Conservation (phyloP, 495 filamentous ascomycete species). For the Penicillium diatomitis region DNA sequence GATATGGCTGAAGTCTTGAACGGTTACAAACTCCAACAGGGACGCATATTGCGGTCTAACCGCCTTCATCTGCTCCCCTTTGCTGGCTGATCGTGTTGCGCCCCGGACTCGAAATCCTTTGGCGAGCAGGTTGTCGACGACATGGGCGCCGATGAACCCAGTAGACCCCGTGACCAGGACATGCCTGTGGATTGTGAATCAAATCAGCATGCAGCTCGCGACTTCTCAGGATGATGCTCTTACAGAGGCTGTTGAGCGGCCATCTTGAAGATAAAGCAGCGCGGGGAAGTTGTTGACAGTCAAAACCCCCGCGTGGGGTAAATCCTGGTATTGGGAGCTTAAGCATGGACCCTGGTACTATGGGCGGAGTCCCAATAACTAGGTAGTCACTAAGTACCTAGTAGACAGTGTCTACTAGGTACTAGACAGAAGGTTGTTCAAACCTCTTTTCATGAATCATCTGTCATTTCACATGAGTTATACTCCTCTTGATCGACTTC, state of each 20-base stretch:
- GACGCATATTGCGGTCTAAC: slow-evolving; percentile 21
- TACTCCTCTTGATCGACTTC: no score
- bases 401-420: no score
- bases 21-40: slow-evolving; percentile 25
- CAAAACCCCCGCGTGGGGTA: neutral
- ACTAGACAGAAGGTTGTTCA: no score
- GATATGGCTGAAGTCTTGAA: slow-evolving; percentile 27
- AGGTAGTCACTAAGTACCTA: no score
- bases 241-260: slow-evolving; percentile 1
- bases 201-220: neutral
- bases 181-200: neutral
- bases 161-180: slow-evolving; percentile 36
- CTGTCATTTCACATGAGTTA: no score
- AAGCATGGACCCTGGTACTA: no score
- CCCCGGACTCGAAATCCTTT: slow-evolving; percentile 28
- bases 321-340: neutral
- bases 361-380: no score
- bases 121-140: slow-evolving; percentile 25
- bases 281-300: neutral
- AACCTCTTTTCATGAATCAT: no score
- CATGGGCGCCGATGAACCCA: slow-evolving; percentile 35
- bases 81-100: slow-evolving; percentile 22
- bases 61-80: slow-evolving; percentile 23
- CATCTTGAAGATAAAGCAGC: neutral
- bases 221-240: neutral